These are phyloP conservation scores for Cercospora janseana DNA, from an alignment of 2,329 filamentous ascomycete species.

Conservation along the genomic window DNA sequence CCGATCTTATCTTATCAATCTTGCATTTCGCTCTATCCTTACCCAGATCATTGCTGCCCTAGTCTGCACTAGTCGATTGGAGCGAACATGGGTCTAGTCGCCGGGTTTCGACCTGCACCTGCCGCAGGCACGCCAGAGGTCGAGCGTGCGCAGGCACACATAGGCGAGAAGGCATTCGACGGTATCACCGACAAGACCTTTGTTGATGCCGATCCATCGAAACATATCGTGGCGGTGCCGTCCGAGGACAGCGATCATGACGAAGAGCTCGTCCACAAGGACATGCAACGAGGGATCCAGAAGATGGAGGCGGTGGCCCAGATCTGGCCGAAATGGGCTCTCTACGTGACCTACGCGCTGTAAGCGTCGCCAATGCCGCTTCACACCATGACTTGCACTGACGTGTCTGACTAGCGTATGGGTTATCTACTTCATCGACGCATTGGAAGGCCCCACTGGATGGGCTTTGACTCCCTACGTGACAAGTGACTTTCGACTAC, in stretches of 20 bases:
- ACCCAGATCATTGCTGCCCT: not conserved
- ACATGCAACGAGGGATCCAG: constrained; percentile 23
- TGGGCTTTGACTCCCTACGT: constrained; percentile 41
- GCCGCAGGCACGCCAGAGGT: constrained; percentile 14
- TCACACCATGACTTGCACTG: not conserved
- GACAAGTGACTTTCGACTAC: constrained; percentile 38
- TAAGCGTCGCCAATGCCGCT: not conserved
- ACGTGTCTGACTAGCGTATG: constrained; percentile 41
- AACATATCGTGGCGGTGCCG: constrained; percentile 14
- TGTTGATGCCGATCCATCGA: constrained; percentile 15
- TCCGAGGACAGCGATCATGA: constrained; percentile 23
- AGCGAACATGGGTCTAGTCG: constrained; percentile 13
- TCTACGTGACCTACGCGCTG: constrained; percentile 19
- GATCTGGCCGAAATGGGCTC: constrained; percentile 22
- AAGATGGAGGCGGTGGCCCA: constrained; percentile 24
- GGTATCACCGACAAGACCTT: not conserved
- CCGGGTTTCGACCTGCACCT: constrained; percentile 10
- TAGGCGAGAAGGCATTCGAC: not conserved
- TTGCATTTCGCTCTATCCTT: not conserved
- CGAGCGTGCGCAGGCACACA: not conserved
- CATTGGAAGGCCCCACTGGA: constrained; percentile 38
- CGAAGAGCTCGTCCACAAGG: constrained; percentile 21
- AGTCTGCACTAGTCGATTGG: not conserved
- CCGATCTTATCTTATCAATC: constrained; percentile 14
- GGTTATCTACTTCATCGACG: constrained; percentile 52